These are phyloP conservation scores for Colletotrichum tanaceti DNA, from an alignment of 2,329 filamentous ascomycete genomes.

Conservation along the genomic window DNA sequence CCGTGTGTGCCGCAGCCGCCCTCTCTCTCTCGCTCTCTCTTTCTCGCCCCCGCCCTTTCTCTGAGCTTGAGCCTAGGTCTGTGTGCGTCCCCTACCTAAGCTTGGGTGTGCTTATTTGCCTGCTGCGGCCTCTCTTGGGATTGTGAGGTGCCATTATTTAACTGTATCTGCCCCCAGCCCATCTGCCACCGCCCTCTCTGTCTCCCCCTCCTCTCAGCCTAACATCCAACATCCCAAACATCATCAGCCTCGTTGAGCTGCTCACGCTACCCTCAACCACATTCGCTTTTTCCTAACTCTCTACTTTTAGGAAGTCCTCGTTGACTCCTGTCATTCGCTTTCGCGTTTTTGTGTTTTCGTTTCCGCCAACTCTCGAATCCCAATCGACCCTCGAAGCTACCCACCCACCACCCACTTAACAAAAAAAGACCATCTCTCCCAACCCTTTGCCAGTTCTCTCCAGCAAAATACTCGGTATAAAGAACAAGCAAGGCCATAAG, in stretches of 20 bases:
- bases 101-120: constrained; percentile 12
- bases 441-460: constrained; percentile 30
- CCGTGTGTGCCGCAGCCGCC: constrained; percentile 20
- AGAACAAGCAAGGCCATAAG: constrained; percentile 13
- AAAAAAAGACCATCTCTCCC: constrained; percentile 34
- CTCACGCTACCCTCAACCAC: constrained; percentile 47
- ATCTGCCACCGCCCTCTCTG: constrained; percentile 50
- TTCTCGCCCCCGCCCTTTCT: constrained; percentile 2
- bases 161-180: constrained; percentile 50
- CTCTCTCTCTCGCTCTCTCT: background rate
- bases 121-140: constrained; percentile 30
- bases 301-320: constrained; percentile 74
- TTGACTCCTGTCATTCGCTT: constrained; percentile 82
- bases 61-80: constrained; percentile 26
- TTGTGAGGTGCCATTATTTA: constrained; percentile 38
- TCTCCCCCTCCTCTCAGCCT: constrained; percentile 49
- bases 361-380: constrained; percentile 44
- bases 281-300: constrained; percentile 61
- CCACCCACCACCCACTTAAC: too few species aligned
- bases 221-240: constrained; percentile 35
- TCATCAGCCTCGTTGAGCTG: constrained; percentile 40
- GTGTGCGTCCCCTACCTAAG: background rate
- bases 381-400: constrained; percentile 43
- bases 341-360: constrained; percentile 61
- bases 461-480: constrained; percentile 40